phyloP scores from a whole-genome alignment of 805 yeast genomes.

The Wickerhamomyces chaumierensis region DNA sequence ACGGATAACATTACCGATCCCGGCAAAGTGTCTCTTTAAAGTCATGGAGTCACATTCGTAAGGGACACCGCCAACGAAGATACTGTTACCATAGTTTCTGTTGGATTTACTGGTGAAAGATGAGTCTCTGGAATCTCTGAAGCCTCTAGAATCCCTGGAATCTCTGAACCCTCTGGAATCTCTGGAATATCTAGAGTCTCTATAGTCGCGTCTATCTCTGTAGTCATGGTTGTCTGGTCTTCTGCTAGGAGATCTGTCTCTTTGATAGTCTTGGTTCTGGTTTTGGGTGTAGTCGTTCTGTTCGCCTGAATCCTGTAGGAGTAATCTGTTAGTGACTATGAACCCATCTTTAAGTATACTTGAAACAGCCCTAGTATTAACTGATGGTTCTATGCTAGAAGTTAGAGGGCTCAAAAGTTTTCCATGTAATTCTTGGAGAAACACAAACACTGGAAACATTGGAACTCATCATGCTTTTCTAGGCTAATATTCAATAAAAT shows the following conservation, averaged over 20 bases:
- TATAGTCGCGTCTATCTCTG: slow-evolving; percentile 22
- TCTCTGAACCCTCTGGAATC: slow-evolving; percentile 20
- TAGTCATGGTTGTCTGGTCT: slow-evolving; percentile 12
- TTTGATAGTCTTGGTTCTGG: slow-evolving; percentile 8
- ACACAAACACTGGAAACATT: too few relatives aligned
- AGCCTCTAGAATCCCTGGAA: slow-evolving; percentile 14
- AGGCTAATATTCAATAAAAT: too few relatives aligned
- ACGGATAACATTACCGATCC: slow-evolving; percentile 54
- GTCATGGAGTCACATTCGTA: slow-evolving; percentile 50
- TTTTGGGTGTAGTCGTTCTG: background rate
- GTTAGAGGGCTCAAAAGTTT: too few relatives aligned
- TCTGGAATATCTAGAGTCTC: slow-evolving; percentile 15
- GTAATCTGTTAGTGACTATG: too few relatives aligned
- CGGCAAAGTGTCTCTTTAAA: slow-evolving; percentile 46
- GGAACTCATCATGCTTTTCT: too few relatives aligned
- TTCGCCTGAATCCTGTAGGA: background rate
- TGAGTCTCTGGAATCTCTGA: slow-evolving; percentile 21
- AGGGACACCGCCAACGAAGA: slow-evolving; percentile 67
- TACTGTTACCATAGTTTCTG: slow-evolving; percentile 56
- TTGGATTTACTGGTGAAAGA: slow-evolving; percentile 23
- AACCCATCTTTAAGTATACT: too few relatives aligned
- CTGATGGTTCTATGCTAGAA: too few relatives aligned
- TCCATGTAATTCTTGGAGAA: too few relatives aligned
- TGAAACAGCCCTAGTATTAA: too few relatives aligned
- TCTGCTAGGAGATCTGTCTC: slow-evolving; percentile 13